These are phyloP conservation scores for Triticum timopheevii DNA, from an alignment of 176 grass and related monocot species.

Conservation along the genomic window DNA sequence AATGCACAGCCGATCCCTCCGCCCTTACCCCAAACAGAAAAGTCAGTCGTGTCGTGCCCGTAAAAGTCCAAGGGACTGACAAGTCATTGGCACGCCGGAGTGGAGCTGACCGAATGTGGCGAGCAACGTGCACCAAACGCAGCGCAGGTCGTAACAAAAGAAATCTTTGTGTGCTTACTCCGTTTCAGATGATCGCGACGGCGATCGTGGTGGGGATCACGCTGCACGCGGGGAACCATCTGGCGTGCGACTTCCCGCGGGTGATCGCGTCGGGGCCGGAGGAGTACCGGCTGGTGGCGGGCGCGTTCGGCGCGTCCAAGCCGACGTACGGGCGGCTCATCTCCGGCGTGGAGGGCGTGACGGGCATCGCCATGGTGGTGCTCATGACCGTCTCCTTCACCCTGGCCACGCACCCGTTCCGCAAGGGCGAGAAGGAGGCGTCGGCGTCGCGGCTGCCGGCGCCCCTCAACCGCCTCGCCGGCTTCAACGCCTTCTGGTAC, in stretches of 20 bases:
- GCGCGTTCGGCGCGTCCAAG: slow-evolving; percentile 53
- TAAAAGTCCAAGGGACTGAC: background rate
- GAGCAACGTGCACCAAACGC: background rate
- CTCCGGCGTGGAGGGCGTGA: slow-evolving; percentile 64
- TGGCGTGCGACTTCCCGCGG: slow-evolving; percentile 93
- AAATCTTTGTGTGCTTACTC: background rate
- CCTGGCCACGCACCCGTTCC: slow-evolving; percentile 86
- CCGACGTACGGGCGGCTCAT: slow-evolving; percentile 70
- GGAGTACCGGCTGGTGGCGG: slow-evolving; percentile 64
- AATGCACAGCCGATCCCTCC: no score
- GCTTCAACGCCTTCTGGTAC: slow-evolving; percentile 99
- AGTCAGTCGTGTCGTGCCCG: no score
- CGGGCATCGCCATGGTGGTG: slow-evolving; percentile 77
- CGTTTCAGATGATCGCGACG: slow-evolving; percentile 83
- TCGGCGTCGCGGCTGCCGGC: slow-evolving; percentile 30
- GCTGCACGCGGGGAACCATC: slow-evolving; percentile 92
- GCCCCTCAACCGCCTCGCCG: slow-evolving; percentile 70
- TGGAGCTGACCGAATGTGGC: no score
- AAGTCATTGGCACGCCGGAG: background rate
- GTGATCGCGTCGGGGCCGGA: slow-evolving; percentile 56
- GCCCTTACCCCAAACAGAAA: background rate
- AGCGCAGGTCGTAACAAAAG: background rate
- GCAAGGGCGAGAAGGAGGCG: slow-evolving; percentile 60
- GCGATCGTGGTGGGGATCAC: slow-evolving; percentile 86
- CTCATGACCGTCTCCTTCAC: slow-evolving; percentile 93